Conservation (phyloP, 768 basidiomycete genomes). For the Termitomyces sp. region DNA sequence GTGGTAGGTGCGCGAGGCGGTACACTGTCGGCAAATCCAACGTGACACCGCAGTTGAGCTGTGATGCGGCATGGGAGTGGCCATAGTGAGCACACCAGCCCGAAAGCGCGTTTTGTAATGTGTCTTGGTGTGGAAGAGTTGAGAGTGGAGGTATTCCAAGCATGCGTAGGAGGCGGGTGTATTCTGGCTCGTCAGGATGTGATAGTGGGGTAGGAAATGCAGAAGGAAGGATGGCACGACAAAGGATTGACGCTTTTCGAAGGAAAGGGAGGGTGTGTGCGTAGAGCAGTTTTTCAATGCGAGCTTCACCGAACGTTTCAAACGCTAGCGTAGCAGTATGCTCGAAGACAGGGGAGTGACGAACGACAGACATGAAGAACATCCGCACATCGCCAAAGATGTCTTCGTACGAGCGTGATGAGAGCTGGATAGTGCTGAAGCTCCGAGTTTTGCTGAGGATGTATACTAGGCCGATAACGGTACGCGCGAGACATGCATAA, state of each 20-base stretch:
- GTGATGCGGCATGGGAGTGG: slow-evolving; percentile 73
- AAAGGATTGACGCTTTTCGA: slow-evolving; percentile 81
- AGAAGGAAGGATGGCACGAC: slow-evolving; percentile 66
- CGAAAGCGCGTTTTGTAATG: slow-evolving; percentile 82
- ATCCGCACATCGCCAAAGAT: slow-evolving; percentile 84
- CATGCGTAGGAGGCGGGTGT: slow-evolving; percentile 68
- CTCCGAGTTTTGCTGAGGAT: slow-evolving; percentile 71
- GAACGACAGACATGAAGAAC: slow-evolving; percentile 89
- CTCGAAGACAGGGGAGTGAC: slow-evolving; percentile 85
- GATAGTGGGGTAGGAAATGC: slow-evolving; percentile 54
- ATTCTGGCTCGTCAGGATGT: slow-evolving; percentile 53
- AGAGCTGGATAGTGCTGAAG: slow-evolving; percentile 41
- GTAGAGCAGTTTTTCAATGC: slow-evolving; percentile 84
- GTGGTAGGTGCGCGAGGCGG: slow-evolving; percentile 76
- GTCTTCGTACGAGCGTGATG: slow-evolving; percentile 54
- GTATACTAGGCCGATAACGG: slow-evolving; percentile 83
- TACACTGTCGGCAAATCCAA: slow-evolving; percentile 85
- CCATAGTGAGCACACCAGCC: slow-evolving; percentile 92
- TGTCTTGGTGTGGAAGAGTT: slow-evolving; percentile 78
- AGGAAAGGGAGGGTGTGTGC: slow-evolving; percentile 90
- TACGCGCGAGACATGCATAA: slow-evolving; percentile 86
- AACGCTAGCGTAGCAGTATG: slow-evolving; percentile 80
- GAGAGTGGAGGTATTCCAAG: slow-evolving; percentile 80
- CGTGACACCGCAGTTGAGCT: slow-evolving; percentile 73
- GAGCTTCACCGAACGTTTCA: slow-evolving; percentile 76